phyloP scores from a whole-genome alignment of 2,329 filamentous ascomycete genomes.

The Phialophora macrospora region DNA sequence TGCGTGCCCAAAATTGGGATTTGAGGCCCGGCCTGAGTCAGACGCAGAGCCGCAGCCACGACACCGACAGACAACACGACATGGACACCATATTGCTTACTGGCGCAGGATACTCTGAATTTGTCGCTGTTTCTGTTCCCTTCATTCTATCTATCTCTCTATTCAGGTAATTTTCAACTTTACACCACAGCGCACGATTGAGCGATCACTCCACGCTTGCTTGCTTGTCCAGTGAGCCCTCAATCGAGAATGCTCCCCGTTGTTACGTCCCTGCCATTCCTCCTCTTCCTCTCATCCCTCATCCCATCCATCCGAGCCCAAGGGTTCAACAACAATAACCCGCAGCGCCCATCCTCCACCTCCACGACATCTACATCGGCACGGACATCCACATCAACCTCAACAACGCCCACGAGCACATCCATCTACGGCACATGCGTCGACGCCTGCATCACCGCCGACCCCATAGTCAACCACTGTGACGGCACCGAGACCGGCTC shows the following conservation, averaged over 20 bases:
- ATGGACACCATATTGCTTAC: background rate
- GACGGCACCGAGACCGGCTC: constrained; percentile 29
- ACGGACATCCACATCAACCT: background rate
- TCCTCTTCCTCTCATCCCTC: constrained; percentile 11
- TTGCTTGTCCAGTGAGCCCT: background rate
- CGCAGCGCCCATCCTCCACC: background rate
- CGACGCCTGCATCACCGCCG: constrained; percentile 12
- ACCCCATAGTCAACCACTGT: constrained; percentile 24
- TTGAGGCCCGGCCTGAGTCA: constrained; percentile 9
- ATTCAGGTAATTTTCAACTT: background rate
- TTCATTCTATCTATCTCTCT: background rate
- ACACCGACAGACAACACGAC: background rate
- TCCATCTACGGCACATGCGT: constrained; percentile 12
- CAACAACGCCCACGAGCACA: constrained; percentile 1
- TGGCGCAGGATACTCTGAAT: background rate
- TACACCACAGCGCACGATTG: background rate
- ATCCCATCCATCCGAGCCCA: constrained; percentile 4
- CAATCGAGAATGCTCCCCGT: background rate
- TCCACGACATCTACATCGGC: background rate
- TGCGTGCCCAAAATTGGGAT: constrained; percentile 15
- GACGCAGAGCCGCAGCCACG: background rate
- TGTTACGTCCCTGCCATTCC: background rate
- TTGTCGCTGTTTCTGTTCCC: background rate
- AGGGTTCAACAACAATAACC: constrained; percentile 12
- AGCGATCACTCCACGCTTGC: background rate